Conservation (phyloP, 2,329 filamentous ascomycete genomes). For the Fusarium continuum region DNA sequence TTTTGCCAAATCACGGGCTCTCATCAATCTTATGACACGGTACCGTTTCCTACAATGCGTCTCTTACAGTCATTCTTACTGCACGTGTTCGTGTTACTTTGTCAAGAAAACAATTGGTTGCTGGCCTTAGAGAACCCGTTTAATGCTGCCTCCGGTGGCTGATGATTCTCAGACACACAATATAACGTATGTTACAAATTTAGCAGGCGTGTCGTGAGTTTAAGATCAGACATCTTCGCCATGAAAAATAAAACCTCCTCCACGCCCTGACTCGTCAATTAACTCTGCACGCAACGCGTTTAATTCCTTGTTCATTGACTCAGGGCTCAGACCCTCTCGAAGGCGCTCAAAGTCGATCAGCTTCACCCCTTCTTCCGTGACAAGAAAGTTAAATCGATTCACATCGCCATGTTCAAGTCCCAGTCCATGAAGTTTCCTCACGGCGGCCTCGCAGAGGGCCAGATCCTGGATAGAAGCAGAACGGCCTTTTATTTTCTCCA, state of each 20-base stretch:
- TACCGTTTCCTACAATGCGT: no score
- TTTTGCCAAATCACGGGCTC: no score
- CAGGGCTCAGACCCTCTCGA: background rate
- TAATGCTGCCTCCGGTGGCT: no score
- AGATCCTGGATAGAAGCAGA: background rate
- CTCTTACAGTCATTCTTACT: no score
- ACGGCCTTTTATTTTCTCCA: background rate
- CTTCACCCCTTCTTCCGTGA: background rate
- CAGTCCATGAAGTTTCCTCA: background rate
- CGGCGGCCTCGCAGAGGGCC: background rate
- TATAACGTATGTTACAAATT: no score
- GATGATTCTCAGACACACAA: no score
- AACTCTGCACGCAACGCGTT: background rate
- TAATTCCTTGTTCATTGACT: background rate
- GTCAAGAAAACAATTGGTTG: no score
- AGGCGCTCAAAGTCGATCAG: background rate
- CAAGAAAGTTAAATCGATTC: background rate
- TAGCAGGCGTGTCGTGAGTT: no score
- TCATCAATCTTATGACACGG: no score
- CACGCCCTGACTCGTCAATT: background rate
- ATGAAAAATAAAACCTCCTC: background rate
- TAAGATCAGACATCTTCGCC: no score
- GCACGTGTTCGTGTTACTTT: no score
- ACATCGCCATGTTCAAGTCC: background rate
- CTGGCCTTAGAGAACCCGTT: no score